phyloP scores from a whole-genome alignment of 1,284 basidiomycete species.

The Puccinia novopanici region DNA sequence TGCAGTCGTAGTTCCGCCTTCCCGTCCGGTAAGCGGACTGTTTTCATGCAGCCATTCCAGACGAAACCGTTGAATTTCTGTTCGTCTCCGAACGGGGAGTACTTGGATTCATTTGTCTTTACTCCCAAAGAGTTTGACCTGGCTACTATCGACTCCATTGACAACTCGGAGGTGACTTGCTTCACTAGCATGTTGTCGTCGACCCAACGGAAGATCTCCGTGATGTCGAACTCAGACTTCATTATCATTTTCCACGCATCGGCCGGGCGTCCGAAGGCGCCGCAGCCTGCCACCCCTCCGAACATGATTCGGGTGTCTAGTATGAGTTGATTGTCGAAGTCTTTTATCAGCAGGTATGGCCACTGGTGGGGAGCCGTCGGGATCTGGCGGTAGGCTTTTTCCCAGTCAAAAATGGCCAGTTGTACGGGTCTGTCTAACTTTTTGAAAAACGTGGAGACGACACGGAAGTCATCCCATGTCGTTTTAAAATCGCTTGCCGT shows the following conservation, averaged over 20 bases:
- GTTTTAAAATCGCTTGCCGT: background rate
- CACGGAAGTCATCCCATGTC: background rate
- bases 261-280: slow-evolving; percentile 3
- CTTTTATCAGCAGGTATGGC: background rate
- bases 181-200: background rate
- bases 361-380: background rate
- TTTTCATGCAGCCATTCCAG: background rate
- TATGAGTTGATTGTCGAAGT: background rate
- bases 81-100: background rate
- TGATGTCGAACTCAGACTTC: background rate
- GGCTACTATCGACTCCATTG: background rate
- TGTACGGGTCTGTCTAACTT: background rate
- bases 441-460: background rate
- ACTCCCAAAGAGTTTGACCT: background rate
- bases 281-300: background rate
- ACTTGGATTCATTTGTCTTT: background rate
- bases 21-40: background rate
- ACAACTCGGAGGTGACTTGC: background rate
- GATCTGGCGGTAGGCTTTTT: no score
- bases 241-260: slow-evolving; percentile 8
- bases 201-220: no score
- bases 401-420: background rate
- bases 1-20: background rate
- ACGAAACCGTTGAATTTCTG: background rate
- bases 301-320: background rate